Base-by-base conservation (phyloP, 495 filamentous ascomycete species). In the Niebla homalea region DNA sequence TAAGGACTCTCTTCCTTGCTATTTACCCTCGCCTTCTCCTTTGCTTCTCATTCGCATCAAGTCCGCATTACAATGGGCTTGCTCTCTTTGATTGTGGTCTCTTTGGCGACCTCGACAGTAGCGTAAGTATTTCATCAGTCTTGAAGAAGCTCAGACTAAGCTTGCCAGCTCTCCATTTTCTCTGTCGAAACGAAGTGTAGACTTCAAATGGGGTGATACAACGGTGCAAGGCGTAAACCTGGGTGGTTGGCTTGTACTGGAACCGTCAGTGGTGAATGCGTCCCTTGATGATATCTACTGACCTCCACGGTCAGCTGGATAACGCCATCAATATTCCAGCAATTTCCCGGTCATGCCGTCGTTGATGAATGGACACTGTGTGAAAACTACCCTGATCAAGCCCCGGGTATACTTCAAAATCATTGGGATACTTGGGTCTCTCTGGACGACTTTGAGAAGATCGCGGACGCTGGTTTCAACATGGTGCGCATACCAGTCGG, bases 381-480 rank as follows among this genome's bases (percentile, higher is more conserved):
- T 40, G 48, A 68, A 60, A 54, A 19, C 57, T 77, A 32, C 76
- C 78, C 35, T 53, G 67, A 69, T 39, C 66, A 65, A 40, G 76
- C 77, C 23, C 59, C 63, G 18, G 50, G 57, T 23, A 64, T 67
- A 18, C 63, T 84, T 40, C 59, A 66, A 3, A 39, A 67, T 36
- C 80, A 84, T 57, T 84, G 80, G 80, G 60, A 63, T 49, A 67
- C 63, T 50, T 88, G 75, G 68, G 77, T 87, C 56, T 80, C 76
- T 4, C 61, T 76, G 50, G 68, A 63, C 32, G 85, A 89, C 61
- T 67, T 74, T 53, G 58, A 71, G 48, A 67, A 61, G 40, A 74
- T 74, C 43, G 56, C 56, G 11, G 44, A 60, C 14, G 60, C 65
- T 18, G 71, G 71, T 1, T 71, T 74, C 66, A 74, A 74, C 55